Evolutionary conservation across 257 asterid species (phyloP), one percentile per base, ranked within the genome.

Genomic region (Capsicum pubescens): DNA sequence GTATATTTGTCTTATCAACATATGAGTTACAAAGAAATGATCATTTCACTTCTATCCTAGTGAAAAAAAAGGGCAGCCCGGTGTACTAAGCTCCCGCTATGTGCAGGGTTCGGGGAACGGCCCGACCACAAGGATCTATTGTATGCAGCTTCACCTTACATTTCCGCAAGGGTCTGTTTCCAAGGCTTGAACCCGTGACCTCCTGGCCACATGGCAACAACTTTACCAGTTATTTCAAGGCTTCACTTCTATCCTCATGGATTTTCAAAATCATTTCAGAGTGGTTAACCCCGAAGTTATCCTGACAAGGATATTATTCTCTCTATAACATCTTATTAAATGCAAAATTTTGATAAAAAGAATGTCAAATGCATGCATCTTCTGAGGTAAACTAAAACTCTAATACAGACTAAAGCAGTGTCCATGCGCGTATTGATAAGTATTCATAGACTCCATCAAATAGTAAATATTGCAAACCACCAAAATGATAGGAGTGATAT

Each of bases 281-380:
- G 72, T 66, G 72, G 1, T 66, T 66, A 64, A 64, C 44, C 71
- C 69, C 72, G 35, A 66, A 66, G n/a, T 5, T 12, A n/a, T 32
- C 17, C 72, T 64, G 10, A 9, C 39, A 66, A 66, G 32, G n/a
- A 32, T 17, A 66, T 66, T 13, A 66, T 66, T 66, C 19, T n/a
- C 72, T 21, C 70, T 63, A 63, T 63, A 63, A 13, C 19, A 66
- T 66, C 46, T 35, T 66, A 66, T 35, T 14, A 32, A 66, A 66
- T 12, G 16, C 48, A 66, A 66, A 6, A 6, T 10, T 35, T 66
- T 66, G 72, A 66, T 66, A 46, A 66, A 35, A 66, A 66, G n/a
- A 66, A 66, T 32, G n/a, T 64, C n/a, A 64, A 64, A 64, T 64
- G 71, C 71, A 64, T 64, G 71, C 44, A 26, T 32, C 71, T 32